phyloP scores from a whole-genome alignment of 257 asterid species.

The Coffea eugenioides region DNA sequence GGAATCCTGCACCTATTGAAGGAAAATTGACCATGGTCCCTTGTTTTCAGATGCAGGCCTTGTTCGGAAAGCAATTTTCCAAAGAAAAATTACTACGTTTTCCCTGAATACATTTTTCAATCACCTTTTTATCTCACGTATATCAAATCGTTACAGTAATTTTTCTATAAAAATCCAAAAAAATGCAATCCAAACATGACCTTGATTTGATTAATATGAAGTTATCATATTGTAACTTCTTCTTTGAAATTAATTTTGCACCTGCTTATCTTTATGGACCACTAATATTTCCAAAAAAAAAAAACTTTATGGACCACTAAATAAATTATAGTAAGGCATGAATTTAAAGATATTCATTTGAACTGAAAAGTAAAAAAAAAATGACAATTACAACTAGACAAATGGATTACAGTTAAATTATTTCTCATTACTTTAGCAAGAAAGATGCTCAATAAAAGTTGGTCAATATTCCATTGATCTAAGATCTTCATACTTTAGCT shows the following conservation, averaged over 20 bases:
- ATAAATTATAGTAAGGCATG: neutral
- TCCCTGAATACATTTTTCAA: no score
- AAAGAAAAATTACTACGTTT: no score
- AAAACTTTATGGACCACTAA: neutral
- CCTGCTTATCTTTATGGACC: neutral
- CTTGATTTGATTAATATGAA: neutral
- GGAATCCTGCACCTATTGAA: no score
- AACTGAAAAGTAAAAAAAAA: neutral
- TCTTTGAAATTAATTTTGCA: neutral
- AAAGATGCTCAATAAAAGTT: neutral
- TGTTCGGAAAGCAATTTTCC: no score
- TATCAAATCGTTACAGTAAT: no score
- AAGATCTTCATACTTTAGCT: slow-evolving; percentile 8
- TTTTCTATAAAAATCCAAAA: no score
- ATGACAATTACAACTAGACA: neutral
- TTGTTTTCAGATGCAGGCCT: no score
- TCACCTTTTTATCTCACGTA: no score
- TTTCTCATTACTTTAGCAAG: neutral
- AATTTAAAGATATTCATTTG: neutral
- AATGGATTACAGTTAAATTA: neutral
- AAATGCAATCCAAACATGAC: no score
- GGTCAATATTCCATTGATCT: slow-evolving; percentile 14
- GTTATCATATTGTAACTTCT: neutral
- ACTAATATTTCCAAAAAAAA: neutral
- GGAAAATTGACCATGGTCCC: no score